Base-by-base conservation (phyloP, 2,329 filamentous ascomycete species). In the Ophiostoma ips region DNA sequence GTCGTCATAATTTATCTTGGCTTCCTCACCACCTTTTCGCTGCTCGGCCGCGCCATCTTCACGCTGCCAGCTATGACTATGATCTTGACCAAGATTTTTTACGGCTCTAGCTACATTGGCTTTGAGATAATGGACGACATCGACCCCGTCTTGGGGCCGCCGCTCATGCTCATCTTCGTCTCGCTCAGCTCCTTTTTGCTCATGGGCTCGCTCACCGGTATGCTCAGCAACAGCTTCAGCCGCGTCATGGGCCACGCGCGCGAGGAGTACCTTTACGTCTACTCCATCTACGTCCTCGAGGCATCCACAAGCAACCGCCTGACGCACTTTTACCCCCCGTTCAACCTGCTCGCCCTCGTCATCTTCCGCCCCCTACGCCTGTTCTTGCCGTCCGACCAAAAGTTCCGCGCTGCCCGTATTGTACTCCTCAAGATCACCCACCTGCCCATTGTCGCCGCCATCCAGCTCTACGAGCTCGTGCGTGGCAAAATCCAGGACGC, bases 1-100 rank as follows among this genome's bases (percentile, higher is more conserved):
- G 84, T 94, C 40, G 69, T 87, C 45, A 83, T 94, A 49, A 68
- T 94, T 48, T 95, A 94, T 62, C 68, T 92, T 45, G 87, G 88
- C 44, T 95, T 95, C 64, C 68, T 95, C 33, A 94, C 89, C 0
- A 95, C 87, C 0, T 90, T 90, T 58, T 82, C 82, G 0, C 72
- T 89, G 24, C 71, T 92, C 41, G 85, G 83, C n/a, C 76, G 84
- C 50, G 81, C 84, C 47, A 66, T 68, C 2, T 87, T 83, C 60
- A 75, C 71, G 5, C 72, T 83, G 21, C 65, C 68, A 10, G 68
- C 80, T 50, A 89, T 89, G 83, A 79, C 81, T 34, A 83, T 83
- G 75, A 80, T 85, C 55, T 65, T 88, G 50, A 82, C 84, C 55
- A 86, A 86, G 63, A 86, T 89, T 48, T 89, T 89, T 62, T 88